phyloP scores from a whole-genome alignment of 768 basidiomycete species.

The Pholiota conissans region DNA sequence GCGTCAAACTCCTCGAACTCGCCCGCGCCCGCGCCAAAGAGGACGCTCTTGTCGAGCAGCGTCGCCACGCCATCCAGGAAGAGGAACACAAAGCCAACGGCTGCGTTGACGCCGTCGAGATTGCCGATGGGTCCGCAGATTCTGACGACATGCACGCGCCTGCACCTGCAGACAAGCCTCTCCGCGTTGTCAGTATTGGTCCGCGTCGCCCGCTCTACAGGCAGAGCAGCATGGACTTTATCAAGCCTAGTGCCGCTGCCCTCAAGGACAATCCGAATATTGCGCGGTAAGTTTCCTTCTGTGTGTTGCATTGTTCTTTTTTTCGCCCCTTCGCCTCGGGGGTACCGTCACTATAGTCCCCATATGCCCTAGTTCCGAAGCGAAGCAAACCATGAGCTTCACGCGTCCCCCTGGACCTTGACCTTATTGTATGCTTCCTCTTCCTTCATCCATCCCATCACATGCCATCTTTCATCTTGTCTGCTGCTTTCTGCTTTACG shows the following conservation, averaged over 20 bases:
- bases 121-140: constrained; percentile 28
- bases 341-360: not conserved
- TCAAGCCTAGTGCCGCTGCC: constrained; percentile 51
- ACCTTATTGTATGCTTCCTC: not conserved
- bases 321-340: not conserved
- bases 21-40: constrained; percentile 67
- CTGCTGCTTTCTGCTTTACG: not conserved
- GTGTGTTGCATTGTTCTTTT: not conserved
- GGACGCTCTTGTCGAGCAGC: constrained; percentile 32
- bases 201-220: constrained; percentile 39
- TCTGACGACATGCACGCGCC: constrained; percentile 25
- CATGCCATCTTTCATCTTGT: not conserved
- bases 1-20: constrained; percentile 78
- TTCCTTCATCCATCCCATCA: constrained; percentile 7
- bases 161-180: constrained; percentile 24
- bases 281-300: constrained; percentile 47
- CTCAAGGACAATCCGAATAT: constrained; percentile 55
- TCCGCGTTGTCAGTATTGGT: constrained; percentile 23
- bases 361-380: not conserved
- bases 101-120: constrained; percentile 24
- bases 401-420: not conserved
- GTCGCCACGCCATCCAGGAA: constrained; percentile 45
- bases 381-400: not conserved
- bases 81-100: constrained; percentile 27
- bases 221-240: constrained; percentile 88